Conservation (phyloP, 2,329 filamentous ascomycete genomes). For the Talaromyces sp. region DNA sequence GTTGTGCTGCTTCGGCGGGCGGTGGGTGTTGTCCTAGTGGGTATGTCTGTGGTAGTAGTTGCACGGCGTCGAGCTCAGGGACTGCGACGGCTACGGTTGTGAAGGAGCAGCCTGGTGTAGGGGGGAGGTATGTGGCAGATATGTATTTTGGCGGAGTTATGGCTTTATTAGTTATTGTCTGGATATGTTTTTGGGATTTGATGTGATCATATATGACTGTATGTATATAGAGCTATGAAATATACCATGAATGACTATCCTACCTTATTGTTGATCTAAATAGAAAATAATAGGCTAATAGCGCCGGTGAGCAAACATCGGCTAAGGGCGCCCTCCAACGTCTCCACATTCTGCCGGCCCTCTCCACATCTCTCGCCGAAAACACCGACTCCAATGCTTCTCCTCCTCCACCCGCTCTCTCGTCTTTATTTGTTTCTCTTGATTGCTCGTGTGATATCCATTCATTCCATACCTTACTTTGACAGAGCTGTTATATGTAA, state of each 20-base stretch:
- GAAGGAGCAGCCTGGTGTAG: slow-evolving; percentile 32
- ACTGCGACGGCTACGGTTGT: slow-evolving; percentile 53
- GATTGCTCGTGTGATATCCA: not conserved
- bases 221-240: slow-evolving; percentile 9
- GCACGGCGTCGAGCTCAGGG: slow-evolving; percentile 31
- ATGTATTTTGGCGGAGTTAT: slow-evolving; percentile 10
- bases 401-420: slow-evolving; percentile 2
- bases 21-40: slow-evolving; percentile 82
- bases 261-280: too few relatives aligned
- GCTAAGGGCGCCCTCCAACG: not conserved
- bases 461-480: too few relatives aligned
- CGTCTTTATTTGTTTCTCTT: not conserved
- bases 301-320: slow-evolving; percentile 3
- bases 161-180: slow-evolving; percentile 9
- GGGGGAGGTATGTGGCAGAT: slow-evolving; percentile 14
- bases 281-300: not conserved
- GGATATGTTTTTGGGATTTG: not conserved
- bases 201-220: not conserved
- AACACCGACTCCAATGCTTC: not conserved
- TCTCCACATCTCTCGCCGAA: slow-evolving; percentile 3
- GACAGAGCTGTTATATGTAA: not conserved
- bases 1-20: slow-evolving; percentile 62
- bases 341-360: slow-evolving; percentile 4
- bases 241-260: not conserved
- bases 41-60: slow-evolving; percentile 61